Percentiles rank a stretch among this genome's conserved stretches.
phyloP scores from a whole-genome alignment of 805 yeast genomes.

The Hanseniaspora osmophila region DNA sequence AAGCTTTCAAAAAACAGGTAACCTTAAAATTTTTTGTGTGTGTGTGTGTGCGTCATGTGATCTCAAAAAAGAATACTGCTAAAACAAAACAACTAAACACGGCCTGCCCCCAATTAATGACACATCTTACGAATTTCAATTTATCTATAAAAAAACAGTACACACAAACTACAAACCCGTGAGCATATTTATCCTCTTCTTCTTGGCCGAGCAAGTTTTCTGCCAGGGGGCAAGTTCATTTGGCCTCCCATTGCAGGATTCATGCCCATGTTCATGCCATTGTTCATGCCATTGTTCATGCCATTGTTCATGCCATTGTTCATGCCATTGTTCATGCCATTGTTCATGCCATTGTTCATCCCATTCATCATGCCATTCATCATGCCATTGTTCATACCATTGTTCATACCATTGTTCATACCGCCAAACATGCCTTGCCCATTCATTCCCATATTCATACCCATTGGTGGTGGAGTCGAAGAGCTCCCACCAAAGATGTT shows the following conservation, averaged over 20 bases:
- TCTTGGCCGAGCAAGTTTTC: constrained; percentile 21
- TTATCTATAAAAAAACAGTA: background rate
- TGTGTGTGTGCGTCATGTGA: too few species aligned
- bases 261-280: background rate
- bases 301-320: background rate
- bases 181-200: constrained; percentile 12
- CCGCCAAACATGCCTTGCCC: too few species aligned
- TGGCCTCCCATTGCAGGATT: constrained; percentile 2
- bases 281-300: constrained; percentile 8
- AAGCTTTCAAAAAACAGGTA: too few species aligned
- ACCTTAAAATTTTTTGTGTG: too few species aligned
- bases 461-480: background rate
- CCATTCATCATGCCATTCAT: background rate
- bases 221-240: constrained; percentile 9
- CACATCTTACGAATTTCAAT: too few species aligned
- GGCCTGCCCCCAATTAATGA: too few species aligned
- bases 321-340: background rate
- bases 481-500: constrained; percentile 7
- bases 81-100: too few species aligned
- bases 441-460: background rate
- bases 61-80: too few species aligned
- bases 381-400: background rate
- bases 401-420: background rate
- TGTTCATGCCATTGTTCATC: background rate
- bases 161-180: background rate